Base-by-base conservation (phyloP, 345 rosid species). In the Aegle marmelos region DNA sequence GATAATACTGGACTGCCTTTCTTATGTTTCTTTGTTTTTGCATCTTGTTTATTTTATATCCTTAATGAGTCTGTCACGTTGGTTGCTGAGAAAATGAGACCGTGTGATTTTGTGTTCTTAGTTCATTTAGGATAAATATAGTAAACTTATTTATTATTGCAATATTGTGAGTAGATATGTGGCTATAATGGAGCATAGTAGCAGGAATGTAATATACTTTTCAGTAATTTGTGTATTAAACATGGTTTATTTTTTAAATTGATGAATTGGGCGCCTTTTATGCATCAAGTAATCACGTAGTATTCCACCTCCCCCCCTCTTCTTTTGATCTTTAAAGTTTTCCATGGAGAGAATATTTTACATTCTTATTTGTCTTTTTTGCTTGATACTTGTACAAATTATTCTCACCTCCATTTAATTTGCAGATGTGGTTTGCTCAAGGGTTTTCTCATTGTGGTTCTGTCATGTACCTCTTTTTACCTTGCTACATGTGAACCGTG, bases 381-480 rank as follows among this genome's bases (percentile, higher is more conserved):
- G 25, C 9, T 22, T 72, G 65, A 48, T 2, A 14, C 6, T 54
- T 71, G 25, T 54, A 57, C 48, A 72, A 53, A 27, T 31, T 21
- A 65, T 64, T 48, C 77, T 63, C 56, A 17, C 24, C 2, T 10
- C 24, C 76, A 6, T 68, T 17, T 63, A 8, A 10, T 77, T 79
- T 53, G 72, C 65, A 56, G 64, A 77, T 68, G 64, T 71, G 79
- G 54, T 83, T 78, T 53, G 67, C 87, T 69, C 96, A 89, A 94
- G 94, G 85, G 80, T 59, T 76, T 83, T 68, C 48, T 85, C 69
- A 71, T 88, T 80, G 82, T 87, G 83, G 84, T 91, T 74, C 86
- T 91, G 41, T 88, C 87, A 60, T 89, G 89, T 84, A 72, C 86
- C 66, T 64, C 87, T 78, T 91, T 90, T 76, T 81, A 82, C 73